Percentiles rank a stretch among this genome's conserved stretches.
Evolutionary conservation across 2,329 filamentous ascomycete genomes (phyloP).

Genomic region (Albophoma yamanashiensis): DNA sequence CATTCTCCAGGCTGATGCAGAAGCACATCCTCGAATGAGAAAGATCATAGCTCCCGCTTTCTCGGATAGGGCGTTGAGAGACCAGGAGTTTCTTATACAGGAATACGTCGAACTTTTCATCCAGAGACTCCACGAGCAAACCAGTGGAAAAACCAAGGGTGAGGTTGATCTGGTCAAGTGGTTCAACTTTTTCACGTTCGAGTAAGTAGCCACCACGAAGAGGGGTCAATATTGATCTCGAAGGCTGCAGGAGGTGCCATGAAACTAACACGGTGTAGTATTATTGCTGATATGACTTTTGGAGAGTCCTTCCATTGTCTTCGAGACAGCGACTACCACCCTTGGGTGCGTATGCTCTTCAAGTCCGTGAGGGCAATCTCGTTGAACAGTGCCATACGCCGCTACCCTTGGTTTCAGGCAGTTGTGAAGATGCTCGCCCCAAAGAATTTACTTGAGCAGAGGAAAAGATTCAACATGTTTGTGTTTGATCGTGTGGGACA

Average conservation of each 20-base stretch:
- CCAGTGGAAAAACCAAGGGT: constrained; percentile 1
- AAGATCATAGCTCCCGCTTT: constrained; percentile 12
- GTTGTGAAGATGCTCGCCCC: neutral
- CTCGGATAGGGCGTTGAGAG: constrained; percentile 11
- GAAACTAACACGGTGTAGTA: neutral
- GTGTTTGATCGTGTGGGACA: neutral
- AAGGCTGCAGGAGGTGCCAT: neutral
- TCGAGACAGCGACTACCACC: constrained; percentile 11
- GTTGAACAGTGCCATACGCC: constrained; percentile 3
- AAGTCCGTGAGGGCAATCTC: constrained; percentile 1
- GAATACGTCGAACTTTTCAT: constrained; percentile 29
- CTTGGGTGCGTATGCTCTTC: constrained; percentile 10
- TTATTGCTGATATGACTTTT: constrained; percentile 17
- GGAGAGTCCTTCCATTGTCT: constrained; percentile 15
- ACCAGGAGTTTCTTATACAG: constrained; percentile 18
- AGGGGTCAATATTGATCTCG: neutral
- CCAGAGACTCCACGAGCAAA: constrained; percentile 20
- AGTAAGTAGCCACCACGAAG: constrained; percentile 1
- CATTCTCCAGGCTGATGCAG: constrained; percentile 4
- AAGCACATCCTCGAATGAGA: constrained; percentile 6
- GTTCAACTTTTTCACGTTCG: constrained; percentile 17
- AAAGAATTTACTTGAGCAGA: neutral
- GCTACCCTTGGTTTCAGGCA: neutral
- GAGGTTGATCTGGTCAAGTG: constrained; percentile 11
- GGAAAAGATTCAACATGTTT: neutral